Base-by-base conservation (phyloP, 768 basidiomycete genomes). In the Chlorophyllum brunneum region DNA sequence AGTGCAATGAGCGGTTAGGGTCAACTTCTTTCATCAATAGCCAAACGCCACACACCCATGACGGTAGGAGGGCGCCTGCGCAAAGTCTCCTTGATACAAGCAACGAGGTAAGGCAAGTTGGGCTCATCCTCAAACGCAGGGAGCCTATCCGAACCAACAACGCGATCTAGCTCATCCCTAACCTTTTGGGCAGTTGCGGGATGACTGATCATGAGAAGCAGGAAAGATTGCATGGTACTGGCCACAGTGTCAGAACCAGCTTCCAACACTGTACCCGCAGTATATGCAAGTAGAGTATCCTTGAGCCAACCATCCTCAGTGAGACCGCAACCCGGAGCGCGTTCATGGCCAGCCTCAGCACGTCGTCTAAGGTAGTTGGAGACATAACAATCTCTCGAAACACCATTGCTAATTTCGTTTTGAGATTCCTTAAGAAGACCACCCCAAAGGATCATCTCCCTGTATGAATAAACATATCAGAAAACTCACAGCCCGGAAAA, bases 221-320 rank as follows among this genome's bases (percentile, higher is more conserved):
- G 34, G 41, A 66, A 62, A 9, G 61, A 47, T 31, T 60, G 59
- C 37, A 68, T 60, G 22, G 63, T 59, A 20, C 58, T 59, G 8
- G 65, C 58, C 1, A 60, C 62, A 7, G 66, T 67, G 38, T 67
- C 66, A 5, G 64, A 61, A 15, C 65, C 66, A 6, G 65, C 66
- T 42, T 67, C 65, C 20, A 67, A 62, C 8, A 64, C 60, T 0
- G 63, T 59, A 6, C 56, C 65, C 11, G 63, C 65, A 8, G 60
- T 61, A 42, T 65, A 67, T 10, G 64, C 60, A 10, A 67, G 48
- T 18, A 67, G 45, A 24, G 61, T 64, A 48, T 67, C 65, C 31
- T 57, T 61, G 38, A 67, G 56, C 65, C 64, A 67, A 15, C 60
- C 63, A 45, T 63, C 64, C 24, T 63, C 60, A 4, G 63, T 62